These are phyloP conservation scores for Peronospora tabacina DNA, from an alignment of 352 stramenopile species.

Conservation along the genomic window DNA sequence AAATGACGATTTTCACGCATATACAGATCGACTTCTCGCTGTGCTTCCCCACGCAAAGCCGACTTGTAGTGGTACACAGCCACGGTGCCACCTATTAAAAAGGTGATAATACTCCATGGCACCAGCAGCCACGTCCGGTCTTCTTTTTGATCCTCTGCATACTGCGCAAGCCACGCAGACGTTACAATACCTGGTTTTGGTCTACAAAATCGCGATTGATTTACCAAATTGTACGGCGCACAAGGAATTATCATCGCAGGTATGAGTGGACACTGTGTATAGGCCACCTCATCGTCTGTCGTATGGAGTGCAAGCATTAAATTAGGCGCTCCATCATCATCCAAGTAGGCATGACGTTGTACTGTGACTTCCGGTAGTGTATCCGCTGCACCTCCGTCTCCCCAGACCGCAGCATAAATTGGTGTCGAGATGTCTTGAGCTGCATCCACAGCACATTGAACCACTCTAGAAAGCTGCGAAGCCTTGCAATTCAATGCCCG, in stretches of 20 bases:
- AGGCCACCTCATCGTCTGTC: conserved; percentile 33
- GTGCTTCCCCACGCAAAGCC: conserved; percentile 30
- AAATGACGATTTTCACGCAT: conserved; percentile 33
- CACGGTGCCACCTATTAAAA: conserved; percentile 40
- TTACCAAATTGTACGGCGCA: conserved; percentile 32
- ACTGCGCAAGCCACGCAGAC: conserved; percentile 45
- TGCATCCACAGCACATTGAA: conserved; percentile 50
- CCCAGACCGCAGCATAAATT: conserved; percentile 47
- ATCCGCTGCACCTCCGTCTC: conserved; percentile 43
- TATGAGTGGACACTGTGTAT: conserved; percentile 39
- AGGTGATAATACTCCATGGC: conserved; percentile 43
- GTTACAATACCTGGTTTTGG: conserved; percentile 33
- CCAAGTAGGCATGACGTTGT: conserved; percentile 42
- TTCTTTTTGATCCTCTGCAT: conserved; percentile 40
- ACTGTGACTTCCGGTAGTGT: conserved; percentile 43
- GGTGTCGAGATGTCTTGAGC: conserved; percentile 22
- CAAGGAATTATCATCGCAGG: conserved; percentile 58
- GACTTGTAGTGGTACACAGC: conserved; percentile 46
- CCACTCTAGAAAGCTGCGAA: conserved; percentile 31
- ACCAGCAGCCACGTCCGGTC: conserved; percentile 55
- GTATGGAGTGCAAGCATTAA: conserved; percentile 58
- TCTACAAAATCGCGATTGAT: conserved; percentile 34
- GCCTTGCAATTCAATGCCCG: conserved; percentile 40
- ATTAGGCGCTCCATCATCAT: conserved; percentile 20
- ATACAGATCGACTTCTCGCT: conserved; percentile 27